These are phyloP conservation scores for Aspergillus udagawae DNA, from an alignment of 2,329 filamentous ascomycete genomes.

Conservation along the genomic window DNA sequence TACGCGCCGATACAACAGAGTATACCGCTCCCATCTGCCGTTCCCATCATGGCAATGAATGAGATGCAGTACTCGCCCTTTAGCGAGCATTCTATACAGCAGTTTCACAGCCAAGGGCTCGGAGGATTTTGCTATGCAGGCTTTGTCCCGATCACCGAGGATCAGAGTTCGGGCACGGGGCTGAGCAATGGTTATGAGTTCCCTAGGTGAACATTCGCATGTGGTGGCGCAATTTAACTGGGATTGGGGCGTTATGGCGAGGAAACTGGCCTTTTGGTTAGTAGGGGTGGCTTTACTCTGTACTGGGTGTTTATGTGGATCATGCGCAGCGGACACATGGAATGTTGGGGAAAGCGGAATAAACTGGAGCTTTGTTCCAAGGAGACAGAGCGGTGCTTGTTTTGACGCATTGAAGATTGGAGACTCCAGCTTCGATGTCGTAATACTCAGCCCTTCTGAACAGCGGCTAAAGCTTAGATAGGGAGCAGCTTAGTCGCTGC, in stretches of 20 bases:
- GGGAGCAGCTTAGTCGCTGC: neutral
- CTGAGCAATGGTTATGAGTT: neutral
- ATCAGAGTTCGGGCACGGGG: neutral
- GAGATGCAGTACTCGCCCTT: neutral
- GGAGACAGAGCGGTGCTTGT: neutral
- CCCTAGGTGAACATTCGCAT: neutral
- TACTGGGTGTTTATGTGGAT: neutral
- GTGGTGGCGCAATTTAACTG: neutral
- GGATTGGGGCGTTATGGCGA: neutral
- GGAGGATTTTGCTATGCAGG: neutral
- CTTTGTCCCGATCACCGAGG: neutral
- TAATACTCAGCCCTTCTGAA: neutral
- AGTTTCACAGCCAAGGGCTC: neutral
- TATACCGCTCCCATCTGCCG: neutral
- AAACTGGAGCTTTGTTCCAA: neutral
- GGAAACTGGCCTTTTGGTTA: neutral
- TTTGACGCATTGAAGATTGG: neutral
- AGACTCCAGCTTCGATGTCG: neutral
- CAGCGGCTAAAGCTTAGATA: neutral
- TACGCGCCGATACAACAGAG: neutral
- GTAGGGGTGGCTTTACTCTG: too few species aligned
- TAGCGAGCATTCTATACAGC: neutral
- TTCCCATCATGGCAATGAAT: neutral
- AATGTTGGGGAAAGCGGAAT: neutral
- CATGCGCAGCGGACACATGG: neutral